Evolutionary conservation across 2,329 filamentous ascomycete species (phyloP).

Genomic region (Fusarium domesticum): DNA sequence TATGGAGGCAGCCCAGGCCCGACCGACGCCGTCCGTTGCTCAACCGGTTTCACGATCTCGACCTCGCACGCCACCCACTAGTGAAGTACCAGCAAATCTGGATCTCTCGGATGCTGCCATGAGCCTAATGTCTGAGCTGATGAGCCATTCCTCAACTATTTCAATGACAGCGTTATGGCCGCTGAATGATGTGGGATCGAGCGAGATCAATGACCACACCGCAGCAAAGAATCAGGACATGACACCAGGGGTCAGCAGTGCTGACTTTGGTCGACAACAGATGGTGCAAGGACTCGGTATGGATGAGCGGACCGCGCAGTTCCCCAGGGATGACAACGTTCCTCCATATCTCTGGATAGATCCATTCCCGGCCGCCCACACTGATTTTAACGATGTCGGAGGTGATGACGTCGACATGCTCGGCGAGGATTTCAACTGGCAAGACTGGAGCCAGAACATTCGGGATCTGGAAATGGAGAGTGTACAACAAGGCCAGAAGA

Average conservation of each 20-base stretch:
- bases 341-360: conserved; percentile 44
- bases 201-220: conserved; percentile 20
- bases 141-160: conserved; percentile 12
- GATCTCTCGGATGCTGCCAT: conserved; percentile 31
- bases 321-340: conserved; percentile 34
- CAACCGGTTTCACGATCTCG: conserved; percentile 12
- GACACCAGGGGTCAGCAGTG: not conserved
- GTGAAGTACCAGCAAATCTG: conserved; percentile 19
- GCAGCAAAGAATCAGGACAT: conserved; percentile 1
- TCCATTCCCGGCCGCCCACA: conserved; percentile 30
- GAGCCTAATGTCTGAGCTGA: conserved; percentile 27
- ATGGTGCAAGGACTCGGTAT: conserved; percentile 6
- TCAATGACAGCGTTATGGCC: conserved; percentile 24
- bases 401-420: conserved; percentile 39
- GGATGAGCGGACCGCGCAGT: conserved; percentile 21
- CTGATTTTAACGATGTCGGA: conserved; percentile 27
- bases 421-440: conserved; percentile 47
- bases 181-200: conserved; percentile 18
- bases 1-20: conserved; percentile 4
- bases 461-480: conserved; percentile 38
- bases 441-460: conserved; percentile 46
- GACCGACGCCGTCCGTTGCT: not conserved
- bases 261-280: conserved; percentile 6
- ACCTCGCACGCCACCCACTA: conserved; percentile 17
- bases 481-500: conserved; percentile 16